Evolutionary conservation across 257 asterid genomes (phyloP), one percentile per base, ranked within the genome.

Genomic region (Dorcoceras hygrometricum): DNA sequence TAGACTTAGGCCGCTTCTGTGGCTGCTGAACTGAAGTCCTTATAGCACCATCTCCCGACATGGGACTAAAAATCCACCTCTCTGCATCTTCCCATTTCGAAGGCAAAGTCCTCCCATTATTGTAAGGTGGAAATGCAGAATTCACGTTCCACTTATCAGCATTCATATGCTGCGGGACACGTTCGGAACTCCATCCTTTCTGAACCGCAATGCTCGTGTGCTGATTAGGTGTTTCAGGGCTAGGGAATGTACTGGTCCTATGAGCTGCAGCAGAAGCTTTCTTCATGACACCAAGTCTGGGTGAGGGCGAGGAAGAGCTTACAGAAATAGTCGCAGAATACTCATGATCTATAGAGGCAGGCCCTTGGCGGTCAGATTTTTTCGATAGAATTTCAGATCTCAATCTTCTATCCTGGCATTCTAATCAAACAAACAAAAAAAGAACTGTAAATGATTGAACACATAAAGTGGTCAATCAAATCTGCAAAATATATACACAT

Each of bases 81-180:
- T 94, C 99, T 18, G 99, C 99, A 79, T 94, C 98, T 70, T 87
- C 96, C 99, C 99, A 94, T 79, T 94, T 91, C 2, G 98, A 94
- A 78, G 99, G 99, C 76, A 94, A 65, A 25, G 87, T 73, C 76
- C 84, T 86, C 6, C 96, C 95, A 46, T 70, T 86, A 69, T 74
- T 83, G 72, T 79, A 85, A 68, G 96, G 96, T 76, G 83, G 56
- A 75, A 89, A 73, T 23, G 81, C 76, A 28, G 83, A 68, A 67
- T 75, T 82, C 28, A 76, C 65, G 51, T 73, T 80, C 77, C 87
- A 80, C 73, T 86, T 71, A 70, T 70, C 82, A 18, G 77, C 75
- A 58, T 67, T 66, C 3, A 76, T 63, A 73, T 84, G 95, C 66
- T 63, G 72, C 0, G 99, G 95, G 62, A 88, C 80, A 6, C 96